Evolutionary conservation across 1,284 basidiomycete species (phyloP).

Genomic region (Trichosporon sp.): DNA sequence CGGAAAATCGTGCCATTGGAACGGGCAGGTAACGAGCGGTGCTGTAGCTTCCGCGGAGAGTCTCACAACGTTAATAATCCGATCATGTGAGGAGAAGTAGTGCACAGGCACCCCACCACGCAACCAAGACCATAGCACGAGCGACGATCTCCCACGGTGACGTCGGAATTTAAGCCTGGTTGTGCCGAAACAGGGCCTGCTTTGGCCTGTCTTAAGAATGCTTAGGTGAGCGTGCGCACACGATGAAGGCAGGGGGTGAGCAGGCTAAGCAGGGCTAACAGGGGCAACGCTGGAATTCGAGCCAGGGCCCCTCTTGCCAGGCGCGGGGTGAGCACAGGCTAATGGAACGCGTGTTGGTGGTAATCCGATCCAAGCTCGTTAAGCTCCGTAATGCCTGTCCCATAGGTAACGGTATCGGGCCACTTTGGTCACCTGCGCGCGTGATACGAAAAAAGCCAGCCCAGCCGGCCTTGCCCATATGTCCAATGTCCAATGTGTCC

Average conservation of each 20-base stretch:
- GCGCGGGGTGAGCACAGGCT: not conserved
- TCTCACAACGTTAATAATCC: constrained; percentile 9
- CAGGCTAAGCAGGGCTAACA: not conserved
- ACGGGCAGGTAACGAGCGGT: not conserved
- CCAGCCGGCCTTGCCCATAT: not conserved
- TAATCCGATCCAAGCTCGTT: not conserved
- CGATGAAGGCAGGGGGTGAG: not conserved
- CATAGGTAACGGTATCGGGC: not conserved
- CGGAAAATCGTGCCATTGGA: constrained; percentile 16
- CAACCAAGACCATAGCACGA: not conserved
- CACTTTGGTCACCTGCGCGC: not conserved
- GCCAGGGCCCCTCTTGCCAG: not conserved
- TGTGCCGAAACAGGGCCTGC: constrained; percentile 12
- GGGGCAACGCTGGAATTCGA: not conserved
- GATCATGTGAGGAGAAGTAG: constrained; percentile 16
- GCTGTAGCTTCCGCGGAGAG: constrained; percentile 13
- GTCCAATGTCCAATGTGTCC: not conserved
- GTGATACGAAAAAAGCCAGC: not conserved
- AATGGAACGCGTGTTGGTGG: not conserved
- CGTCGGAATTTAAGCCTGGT: constrained; percentile 13
- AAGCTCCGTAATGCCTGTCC: not conserved
- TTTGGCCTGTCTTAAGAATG: not conserved
- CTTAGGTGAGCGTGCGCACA: not conserved
- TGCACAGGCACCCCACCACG: not conserved
- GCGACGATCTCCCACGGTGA: constrained; percentile 1